Percentiles rank a stretch among this genome's conserved stretches.
Evolutionary conservation across 2,329 filamentous ascomycete genomes (phyloP).

Genomic region (Cytospora leucostoma): DNA sequence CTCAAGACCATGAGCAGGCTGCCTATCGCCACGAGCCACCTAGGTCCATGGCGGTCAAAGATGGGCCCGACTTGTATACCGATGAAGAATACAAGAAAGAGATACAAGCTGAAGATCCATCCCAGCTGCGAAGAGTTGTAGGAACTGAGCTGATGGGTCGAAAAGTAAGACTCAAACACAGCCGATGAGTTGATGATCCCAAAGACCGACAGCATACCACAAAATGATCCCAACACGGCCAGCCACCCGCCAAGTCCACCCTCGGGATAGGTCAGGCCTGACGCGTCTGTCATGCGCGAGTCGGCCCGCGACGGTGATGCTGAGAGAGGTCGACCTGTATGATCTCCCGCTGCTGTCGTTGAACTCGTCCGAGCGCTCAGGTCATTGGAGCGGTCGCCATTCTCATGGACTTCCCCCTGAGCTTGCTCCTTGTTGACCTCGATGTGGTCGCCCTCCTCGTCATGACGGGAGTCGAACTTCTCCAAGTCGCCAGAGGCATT

Average conservation of each 20-base stretch:
- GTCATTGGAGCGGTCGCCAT: constrained; percentile 1
- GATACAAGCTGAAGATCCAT: constrained; percentile 85
- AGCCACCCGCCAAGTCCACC: constrained; percentile 72
- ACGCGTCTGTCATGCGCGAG: constrained; percentile 27
- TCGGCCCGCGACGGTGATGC: constrained; percentile 22
- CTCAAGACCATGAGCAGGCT: constrained; percentile 62
- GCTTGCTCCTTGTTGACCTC: constrained; percentile 21
- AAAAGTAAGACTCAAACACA: constrained; percentile 76
- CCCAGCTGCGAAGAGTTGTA: constrained; percentile 70
- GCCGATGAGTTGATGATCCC: constrained; percentile 76
- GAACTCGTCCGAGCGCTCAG: constrained; percentile 13
- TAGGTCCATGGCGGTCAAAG: constrained; percentile 75
- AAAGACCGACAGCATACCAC: constrained; percentile 68
- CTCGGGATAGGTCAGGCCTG: constrained; percentile 63
- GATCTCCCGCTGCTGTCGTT: neutral
- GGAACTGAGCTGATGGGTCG: constrained; percentile 67
- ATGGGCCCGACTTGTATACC: constrained; percentile 81
- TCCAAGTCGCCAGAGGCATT: constrained; percentile 25
- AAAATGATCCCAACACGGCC: constrained; percentile 76
- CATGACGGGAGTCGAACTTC: constrained; percentile 25
- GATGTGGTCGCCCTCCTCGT: constrained; percentile 19
- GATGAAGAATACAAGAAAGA: constrained; percentile 79
- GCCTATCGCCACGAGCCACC: constrained; percentile 65
- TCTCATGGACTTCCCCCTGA: neutral
- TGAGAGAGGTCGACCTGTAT: constrained; percentile 13